Percentiles rank a stretch among this genome's conserved stretches.
These are phyloP conservation scores for Gaertneriomyces semiglobifer DNA, from an alignment of 192 early-diverging fungal species.

Conservation along the genomic window DNA sequence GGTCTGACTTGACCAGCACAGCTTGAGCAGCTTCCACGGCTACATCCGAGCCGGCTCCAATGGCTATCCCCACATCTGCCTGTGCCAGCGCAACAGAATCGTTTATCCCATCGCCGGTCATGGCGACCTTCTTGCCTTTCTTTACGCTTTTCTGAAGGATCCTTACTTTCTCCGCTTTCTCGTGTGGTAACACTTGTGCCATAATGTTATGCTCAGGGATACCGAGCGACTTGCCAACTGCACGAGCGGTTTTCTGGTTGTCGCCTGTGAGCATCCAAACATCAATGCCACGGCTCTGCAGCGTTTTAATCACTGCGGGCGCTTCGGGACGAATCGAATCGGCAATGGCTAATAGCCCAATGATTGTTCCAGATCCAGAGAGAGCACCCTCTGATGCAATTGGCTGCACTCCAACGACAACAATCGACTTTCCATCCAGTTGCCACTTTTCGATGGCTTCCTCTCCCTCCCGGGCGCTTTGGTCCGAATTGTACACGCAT, in stretches of 20 bases:
- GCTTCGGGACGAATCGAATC: constrained; percentile 66
- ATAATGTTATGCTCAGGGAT: constrained; percentile 53
- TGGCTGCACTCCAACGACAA: constrained; percentile 51
- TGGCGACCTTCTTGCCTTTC: constrained; percentile 59
- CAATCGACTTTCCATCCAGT: constrained; percentile 53
- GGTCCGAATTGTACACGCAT: constrained; percentile 3
- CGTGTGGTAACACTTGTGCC: constrained; percentile 67
- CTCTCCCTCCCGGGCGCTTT: background rate
- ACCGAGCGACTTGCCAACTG: constrained; percentile 62
- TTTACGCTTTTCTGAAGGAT: constrained; percentile 44
- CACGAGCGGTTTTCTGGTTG: constrained; percentile 56
- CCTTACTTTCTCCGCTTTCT: constrained; percentile 65
- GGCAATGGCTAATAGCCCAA: constrained; percentile 59
- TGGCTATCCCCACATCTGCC: constrained; percentile 85
- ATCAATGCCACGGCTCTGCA: constrained; percentile 54
- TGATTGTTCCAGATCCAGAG: constrained; percentile 34
- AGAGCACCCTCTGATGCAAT: constrained; percentile 8
- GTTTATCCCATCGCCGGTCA: constrained; percentile 97
- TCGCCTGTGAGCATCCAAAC: constrained; percentile 84
- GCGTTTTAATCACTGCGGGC: constrained; percentile 41
- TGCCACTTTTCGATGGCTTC: constrained; percentile 46
- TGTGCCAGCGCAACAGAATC: constrained; percentile 88
- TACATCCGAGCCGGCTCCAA: constrained; percentile 85
- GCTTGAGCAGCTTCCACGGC: constrained; percentile 87
- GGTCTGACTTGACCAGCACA: constrained; percentile 74